Evolutionary conservation across 208 protist species (phyloP).

Genomic region (Leishmania major): DNA sequence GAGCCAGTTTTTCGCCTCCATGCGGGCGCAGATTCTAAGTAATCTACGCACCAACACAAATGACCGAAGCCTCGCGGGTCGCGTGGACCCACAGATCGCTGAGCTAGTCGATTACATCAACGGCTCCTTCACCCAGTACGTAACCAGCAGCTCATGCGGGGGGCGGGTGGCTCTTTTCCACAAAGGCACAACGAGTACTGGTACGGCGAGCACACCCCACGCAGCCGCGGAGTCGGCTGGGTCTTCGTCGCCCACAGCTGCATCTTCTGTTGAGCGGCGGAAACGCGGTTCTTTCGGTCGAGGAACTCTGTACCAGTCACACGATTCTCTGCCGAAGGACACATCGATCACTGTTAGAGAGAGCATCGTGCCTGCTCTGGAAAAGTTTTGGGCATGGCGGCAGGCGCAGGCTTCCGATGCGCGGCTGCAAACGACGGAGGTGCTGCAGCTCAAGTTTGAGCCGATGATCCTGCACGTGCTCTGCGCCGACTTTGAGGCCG

Average conservation of each 20-base stretch:
- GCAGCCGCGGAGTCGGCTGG: background rate
- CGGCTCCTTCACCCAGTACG: conserved; percentile 54
- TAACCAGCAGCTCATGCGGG: conserved; percentile 83
- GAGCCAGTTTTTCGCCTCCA: conserved; percentile 40
- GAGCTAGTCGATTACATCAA: conserved; percentile 64
- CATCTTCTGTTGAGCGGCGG: conserved; percentile 18
- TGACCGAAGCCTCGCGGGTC: conserved; percentile 80
- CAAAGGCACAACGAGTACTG: conserved; percentile 35
- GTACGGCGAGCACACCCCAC: background rate
- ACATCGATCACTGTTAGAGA: conserved; percentile 11
- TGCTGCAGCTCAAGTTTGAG: conserved; percentile 86
- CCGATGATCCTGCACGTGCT: conserved; percentile 87
- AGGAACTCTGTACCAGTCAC: conserved; percentile 72
- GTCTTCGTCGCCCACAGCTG: background rate
- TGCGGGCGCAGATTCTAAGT: conserved; percentile 46
- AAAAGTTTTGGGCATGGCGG: conserved; percentile 52
- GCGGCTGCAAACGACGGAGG: conserved; percentile 43
- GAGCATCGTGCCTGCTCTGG: conserved; percentile 42
- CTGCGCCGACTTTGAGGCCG: conserved; percentile 60
- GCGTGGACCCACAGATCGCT: conserved; percentile 63
- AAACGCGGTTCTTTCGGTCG: conserved; percentile 72
- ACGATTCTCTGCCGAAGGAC: conserved; percentile 58
- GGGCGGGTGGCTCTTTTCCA: conserved; percentile 80
- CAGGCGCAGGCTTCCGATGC: conserved; percentile 12
- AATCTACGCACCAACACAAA: conserved; percentile 58